Evolutionary conservation across 2,329 filamentous ascomycete genomes (phyloP).

Genomic region (Botrytis fragariae): DNA sequence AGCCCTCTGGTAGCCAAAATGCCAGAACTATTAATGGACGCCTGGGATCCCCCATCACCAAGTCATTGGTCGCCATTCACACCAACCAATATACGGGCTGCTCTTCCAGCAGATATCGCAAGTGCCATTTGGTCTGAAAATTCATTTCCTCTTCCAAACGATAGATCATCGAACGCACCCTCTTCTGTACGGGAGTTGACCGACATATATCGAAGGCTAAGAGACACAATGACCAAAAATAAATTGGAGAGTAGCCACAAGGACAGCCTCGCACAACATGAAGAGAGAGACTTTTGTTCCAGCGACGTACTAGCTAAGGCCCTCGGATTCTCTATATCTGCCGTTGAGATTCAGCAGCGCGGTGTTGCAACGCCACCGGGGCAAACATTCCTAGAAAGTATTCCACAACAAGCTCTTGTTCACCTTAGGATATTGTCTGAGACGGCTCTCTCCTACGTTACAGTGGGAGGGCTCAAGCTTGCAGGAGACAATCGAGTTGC

Average conservation of each 20-base stretch:
- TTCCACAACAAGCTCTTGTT: slow-evolving; percentile 79
- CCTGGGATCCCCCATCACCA: slow-evolving; percentile 35
- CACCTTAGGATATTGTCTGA: slow-evolving; percentile 87
- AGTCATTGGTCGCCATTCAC: slow-evolving; percentile 20
- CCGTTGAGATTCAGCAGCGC: slow-evolving; percentile 87
- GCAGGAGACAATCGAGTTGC: slow-evolving; percentile 60
- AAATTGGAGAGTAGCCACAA: slow-evolving; percentile 42
- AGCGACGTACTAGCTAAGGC: slow-evolving; percentile 62
- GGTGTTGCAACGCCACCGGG: slow-evolving; percentile 73
- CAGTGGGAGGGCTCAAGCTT: slow-evolving; percentile 67
- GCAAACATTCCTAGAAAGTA: slow-evolving; percentile 74
- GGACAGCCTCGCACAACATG: not conserved
- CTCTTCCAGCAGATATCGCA: slow-evolving; percentile 35
- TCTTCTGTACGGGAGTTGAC: slow-evolving; percentile 53
- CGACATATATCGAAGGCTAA: slow-evolving; percentile 58
- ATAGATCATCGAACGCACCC: slow-evolving; percentile 42
- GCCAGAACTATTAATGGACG: slow-evolving; percentile 35
- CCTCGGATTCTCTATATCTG: slow-evolving; percentile 81
- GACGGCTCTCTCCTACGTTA: slow-evolving; percentile 80
- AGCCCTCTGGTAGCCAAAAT: slow-evolving; percentile 30
- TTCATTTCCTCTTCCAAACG: slow-evolving; percentile 41
- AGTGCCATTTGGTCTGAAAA: slow-evolving; percentile 29
- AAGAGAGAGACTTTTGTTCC: slow-evolving; percentile 44
- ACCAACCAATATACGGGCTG: slow-evolving; percentile 19
- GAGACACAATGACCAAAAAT: slow-evolving; percentile 57